phyloP scores from a whole-genome alignment of 2,329 filamentous ascomycete genomes.

The Penicillium sp. region DNA sequence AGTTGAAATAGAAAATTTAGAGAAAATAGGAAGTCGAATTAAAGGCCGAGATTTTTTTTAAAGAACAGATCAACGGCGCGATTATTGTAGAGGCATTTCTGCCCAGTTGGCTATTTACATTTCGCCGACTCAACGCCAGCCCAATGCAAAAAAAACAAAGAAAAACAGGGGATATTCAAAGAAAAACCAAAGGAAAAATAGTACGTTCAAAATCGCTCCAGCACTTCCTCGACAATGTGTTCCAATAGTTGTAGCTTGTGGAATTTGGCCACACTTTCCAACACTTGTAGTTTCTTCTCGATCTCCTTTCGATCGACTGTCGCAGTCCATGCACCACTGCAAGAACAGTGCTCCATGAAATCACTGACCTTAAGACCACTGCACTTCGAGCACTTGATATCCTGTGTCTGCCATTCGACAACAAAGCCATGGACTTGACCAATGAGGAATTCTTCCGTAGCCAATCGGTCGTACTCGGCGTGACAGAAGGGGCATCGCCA shows the following conservation, averaged over 20 bases:
- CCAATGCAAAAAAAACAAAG: neutral
- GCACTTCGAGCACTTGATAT: constrained; percentile 79
- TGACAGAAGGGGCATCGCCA: constrained; percentile 80
- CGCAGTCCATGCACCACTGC: constrained; percentile 79
- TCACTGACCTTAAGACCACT: constrained; percentile 71
- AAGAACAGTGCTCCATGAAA: constrained; percentile 95
- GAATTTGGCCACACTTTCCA: constrained; percentile 70
- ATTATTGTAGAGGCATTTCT: neutral
- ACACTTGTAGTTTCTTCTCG: constrained; percentile 63
- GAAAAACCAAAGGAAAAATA: neutral
- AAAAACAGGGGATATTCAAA: neutral
- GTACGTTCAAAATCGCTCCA: constrained; percentile 29
- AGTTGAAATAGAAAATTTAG: neutral
- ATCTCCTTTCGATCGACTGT: constrained; percentile 67
- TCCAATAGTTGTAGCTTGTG: constrained; percentile 81
- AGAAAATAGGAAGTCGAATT: neutral
- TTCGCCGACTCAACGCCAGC: neutral
- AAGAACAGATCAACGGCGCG: neutral
- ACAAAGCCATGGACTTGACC: constrained; percentile 70
- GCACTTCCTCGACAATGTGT: constrained; percentile 66
- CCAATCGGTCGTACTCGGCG: constrained; percentile 70
- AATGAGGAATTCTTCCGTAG: constrained; percentile 80
- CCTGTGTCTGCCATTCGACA: constrained; percentile 82
- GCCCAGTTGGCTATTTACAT: constrained; percentile 1
- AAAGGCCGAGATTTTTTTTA: neutral